Conservation (phyloP, 2,329 filamentous ascomycete genomes). For the Neofusicoccum laricinum region DNA sequence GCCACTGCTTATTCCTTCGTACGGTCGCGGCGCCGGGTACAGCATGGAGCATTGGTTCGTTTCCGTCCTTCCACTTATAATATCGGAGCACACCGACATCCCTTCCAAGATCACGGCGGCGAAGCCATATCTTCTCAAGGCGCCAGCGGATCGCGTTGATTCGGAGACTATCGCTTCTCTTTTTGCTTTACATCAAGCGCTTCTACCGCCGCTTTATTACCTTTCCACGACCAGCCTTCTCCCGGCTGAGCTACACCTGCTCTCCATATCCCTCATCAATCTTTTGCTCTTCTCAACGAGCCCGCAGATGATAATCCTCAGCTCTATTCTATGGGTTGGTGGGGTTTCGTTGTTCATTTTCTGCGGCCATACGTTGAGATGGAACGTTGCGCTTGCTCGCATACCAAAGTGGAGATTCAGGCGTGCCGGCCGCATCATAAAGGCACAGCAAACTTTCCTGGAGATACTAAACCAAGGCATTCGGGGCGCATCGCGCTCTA, state of each 20-base stretch:
- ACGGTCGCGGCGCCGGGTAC: conserved; percentile 55
- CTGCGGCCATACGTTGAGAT: conserved; percentile 72
- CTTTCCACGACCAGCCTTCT: conserved; percentile 87
- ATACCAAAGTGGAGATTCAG: conserved; percentile 90
- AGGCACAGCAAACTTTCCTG: conserved; percentile 43
- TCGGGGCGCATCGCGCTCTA: conserved; percentile 15
- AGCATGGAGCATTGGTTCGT: conserved; percentile 76
- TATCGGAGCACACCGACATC: conserved; percentile 45
- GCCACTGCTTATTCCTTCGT: conserved; percentile 65
- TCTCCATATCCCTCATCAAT: conserved; percentile 80
- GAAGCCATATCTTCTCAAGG: conserved; percentile 35
- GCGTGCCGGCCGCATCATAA: conserved; percentile 48
- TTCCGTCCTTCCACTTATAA: conserved; percentile 65
- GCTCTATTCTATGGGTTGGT: conserved; percentile 51
- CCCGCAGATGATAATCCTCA: conserved; percentile 45
- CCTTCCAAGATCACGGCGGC: conserved; percentile 32
- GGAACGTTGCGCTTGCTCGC: conserved; percentile 80
- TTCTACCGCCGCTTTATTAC: conserved; percentile 71
- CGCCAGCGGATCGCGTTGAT: conserved; percentile 40
- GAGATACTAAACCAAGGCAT: conserved; percentile 39
- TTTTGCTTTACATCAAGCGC: conserved; percentile 78
- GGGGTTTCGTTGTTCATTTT: conserved; percentile 71
- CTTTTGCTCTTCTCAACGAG: conserved; percentile 73
- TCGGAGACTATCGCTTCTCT: conserved; percentile 63
- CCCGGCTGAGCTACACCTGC: conserved; percentile 79